Percentiles rank a stretch among this genome's conserved stretches.
phyloP scores from a whole-genome alignment of 805 yeast species.

The Hagleromyces aurorensis region DNA sequence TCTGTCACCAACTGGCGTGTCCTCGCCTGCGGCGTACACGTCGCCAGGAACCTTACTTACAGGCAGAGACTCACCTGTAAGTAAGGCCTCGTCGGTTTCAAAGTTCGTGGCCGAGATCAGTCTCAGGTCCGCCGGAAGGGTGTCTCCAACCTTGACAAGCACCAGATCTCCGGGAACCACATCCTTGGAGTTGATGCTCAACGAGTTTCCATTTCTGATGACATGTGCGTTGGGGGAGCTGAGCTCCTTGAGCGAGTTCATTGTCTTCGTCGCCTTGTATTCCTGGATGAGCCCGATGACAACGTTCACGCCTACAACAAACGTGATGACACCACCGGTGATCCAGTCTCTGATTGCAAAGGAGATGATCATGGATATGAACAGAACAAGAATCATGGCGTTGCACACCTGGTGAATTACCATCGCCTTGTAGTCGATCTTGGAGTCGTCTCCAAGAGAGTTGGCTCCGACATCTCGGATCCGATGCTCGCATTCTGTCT shows the following conservation, averaged over 20 bases:
- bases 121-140: slow-evolving; percentile 92
- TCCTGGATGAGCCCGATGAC: slow-evolving; percentile 95
- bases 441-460: slow-evolving; percentile 75
- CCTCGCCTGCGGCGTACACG: slow-evolving; percentile 25
- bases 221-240: slow-evolving; percentile 93
- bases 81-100: slow-evolving; percentile 82
- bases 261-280: slow-evolving; percentile 86
- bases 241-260: slow-evolving; percentile 83
- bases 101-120: slow-evolving; percentile 68
- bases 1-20: slow-evolving; percentile 59
- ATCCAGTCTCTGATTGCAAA: slow-evolving; percentile 89
- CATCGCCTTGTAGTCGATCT: slow-evolving; percentile 59
- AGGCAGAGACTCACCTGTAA: slow-evolving; percentile 92
- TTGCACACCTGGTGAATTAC: slow-evolving; percentile 78
- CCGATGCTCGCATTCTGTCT: slow-evolving; percentile 58
- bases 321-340: slow-evolving; percentile 85
- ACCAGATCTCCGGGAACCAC: slow-evolving; percentile 96
- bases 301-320: slow-evolving; percentile 87
- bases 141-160: slow-evolving; percentile 83
- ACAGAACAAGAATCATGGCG: slow-evolving; percentile 79
- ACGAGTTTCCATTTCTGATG: slow-evolving; percentile 67
- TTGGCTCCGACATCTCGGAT: slow-evolving; percentile 70
- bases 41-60: slow-evolving; percentile 54
- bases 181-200: slow-evolving; percentile 67
- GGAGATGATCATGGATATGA: slow-evolving; percentile 81